Percentiles rank a stretch among this genome's conserved stretches.
Evolutionary conservation across 306 rosid species (phyloP).

Genomic region (Fagus crenata): DNA sequence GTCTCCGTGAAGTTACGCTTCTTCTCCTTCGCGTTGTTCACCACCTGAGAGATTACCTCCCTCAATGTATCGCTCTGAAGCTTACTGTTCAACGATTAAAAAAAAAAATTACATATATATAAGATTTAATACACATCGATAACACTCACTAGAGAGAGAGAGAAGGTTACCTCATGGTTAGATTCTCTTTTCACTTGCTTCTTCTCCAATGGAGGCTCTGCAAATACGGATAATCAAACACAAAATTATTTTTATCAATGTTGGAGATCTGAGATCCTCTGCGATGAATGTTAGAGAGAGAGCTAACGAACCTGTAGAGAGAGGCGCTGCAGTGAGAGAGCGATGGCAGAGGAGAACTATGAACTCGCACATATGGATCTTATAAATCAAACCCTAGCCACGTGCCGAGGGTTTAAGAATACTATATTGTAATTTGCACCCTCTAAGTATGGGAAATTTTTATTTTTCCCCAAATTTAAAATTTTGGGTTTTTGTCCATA

Average conservation of each 20-base stretch:
- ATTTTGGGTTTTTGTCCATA: no score
- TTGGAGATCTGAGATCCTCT: not conserved
- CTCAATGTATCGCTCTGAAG: slow-evolving; percentile 48
- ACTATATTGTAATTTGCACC: no score
- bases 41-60: slow-evolving; percentile 46
- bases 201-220: slow-evolving; percentile 3
- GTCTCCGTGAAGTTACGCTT: slow-evolving; percentile 64
- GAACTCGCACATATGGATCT: not conserved
- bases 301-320: not conserved
- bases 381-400: slow-evolving; percentile 10
- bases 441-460: no score
- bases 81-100: slow-evolving; percentile 38
- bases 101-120: not conserved
- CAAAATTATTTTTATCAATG: not conserved
- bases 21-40: slow-evolving; percentile 36
- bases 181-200: slow-evolving; percentile 3
- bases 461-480: no score
- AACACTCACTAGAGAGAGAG: not conserved
- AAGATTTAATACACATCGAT: no score
- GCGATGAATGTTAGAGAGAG: not conserved
- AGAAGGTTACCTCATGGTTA: slow-evolving; percentile 32
- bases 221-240: not conserved
- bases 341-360: not conserved
- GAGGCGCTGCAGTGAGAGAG: not conserved
- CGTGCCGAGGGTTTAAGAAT: not conserved